Percentiles rank a stretch among this genome's conserved stretches.
phyloP scores from a whole-genome alignment of 495 filamentous ascomycete genomes.

The Annulohypoxylon bovei region DNA sequence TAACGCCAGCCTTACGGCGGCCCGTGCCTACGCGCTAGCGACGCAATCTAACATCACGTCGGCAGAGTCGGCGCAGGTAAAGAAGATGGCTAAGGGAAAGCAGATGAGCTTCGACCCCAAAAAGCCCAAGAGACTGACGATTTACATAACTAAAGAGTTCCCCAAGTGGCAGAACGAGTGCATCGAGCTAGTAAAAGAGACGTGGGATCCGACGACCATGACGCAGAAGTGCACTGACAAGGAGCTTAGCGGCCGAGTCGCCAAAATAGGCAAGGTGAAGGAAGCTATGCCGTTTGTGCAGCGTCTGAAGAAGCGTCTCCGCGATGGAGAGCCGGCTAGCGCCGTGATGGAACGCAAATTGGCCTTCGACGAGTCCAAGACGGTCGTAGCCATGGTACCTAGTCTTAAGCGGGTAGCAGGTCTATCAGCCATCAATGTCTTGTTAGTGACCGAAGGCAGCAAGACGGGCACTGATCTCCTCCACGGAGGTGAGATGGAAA shows the following conservation, averaged over 20 bases:
- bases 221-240: constrained; percentile 76
- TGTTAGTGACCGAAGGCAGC: constrained; percentile 75
- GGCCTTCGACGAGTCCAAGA: constrained; percentile 82
- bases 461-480: constrained; percentile 68
- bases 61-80: constrained; percentile 80
- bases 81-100: constrained; percentile 92
- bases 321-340: constrained; percentile 65
- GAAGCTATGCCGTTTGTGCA: constrained; percentile 98
- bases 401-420: constrained; percentile 69
- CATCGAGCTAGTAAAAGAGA: constrained; percentile 74
- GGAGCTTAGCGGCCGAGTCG: constrained; percentile 74
- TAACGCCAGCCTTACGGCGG: constrained; percentile 72
- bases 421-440: constrained; percentile 68
- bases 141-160: constrained; percentile 80
- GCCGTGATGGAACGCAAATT: constrained; percentile 83
- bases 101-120: constrained; percentile 81
- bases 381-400: constrained; percentile 65
- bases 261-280: constrained; percentile 88
- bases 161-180: constrained; percentile 93
- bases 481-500: constrained; percentile 62
- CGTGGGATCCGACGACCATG: constrained; percentile 52
- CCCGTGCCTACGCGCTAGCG: constrained; percentile 79
- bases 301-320: constrained; percentile 79
- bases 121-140: constrained; percentile 88
- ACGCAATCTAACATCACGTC: constrained; percentile 84